Conservation (phyloP, 2,329 filamentous ascomycete species). For the Drechmeria coniospora region DNA sequence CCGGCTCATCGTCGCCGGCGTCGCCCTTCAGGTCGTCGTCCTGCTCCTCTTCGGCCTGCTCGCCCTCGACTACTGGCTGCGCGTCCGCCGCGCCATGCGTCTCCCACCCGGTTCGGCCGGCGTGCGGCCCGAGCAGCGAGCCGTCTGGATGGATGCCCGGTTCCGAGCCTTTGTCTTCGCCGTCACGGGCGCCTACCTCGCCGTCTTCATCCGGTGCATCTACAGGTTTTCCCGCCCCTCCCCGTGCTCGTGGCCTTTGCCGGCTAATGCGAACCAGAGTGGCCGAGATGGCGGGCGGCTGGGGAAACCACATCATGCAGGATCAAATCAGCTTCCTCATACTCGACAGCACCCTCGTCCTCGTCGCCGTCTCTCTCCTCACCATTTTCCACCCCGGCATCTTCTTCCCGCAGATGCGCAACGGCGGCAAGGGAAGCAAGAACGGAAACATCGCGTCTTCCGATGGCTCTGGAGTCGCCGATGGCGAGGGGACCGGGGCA, state of each 20-base stretch:
- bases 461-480: background rate
- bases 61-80: slow-evolving; percentile 28
- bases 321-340: slow-evolving; percentile 44
- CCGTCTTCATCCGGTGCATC: slow-evolving; percentile 35
- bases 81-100: slow-evolving; percentile 25
- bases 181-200: slow-evolving; percentile 27
- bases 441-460: slow-evolving; percentile 6
- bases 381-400: slow-evolving; percentile 38
- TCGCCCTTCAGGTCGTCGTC: slow-evolving; percentile 37
- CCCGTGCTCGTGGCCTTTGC: background rate
- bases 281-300: slow-evolving; percentile 48
- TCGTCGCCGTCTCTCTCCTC: slow-evolving; percentile 32
- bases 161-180: slow-evolving; percentile 29
- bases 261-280: slow-evolving; percentile 27
- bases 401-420: slow-evolving; percentile 39
- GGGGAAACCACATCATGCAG: slow-evolving; percentile 49
- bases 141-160: slow-evolving; percentile 25
- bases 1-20: slow-evolving; percentile 36
- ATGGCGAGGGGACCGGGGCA: background rate
- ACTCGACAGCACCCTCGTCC: slow-evolving; percentile 36
- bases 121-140: slow-evolving; percentile 14
- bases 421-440: slow-evolving; percentile 10
- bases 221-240: slow-evolving; percentile 29
- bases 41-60: slow-evolving; percentile 28
- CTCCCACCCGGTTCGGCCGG: slow-evolving; percentile 11